Evolutionary conservation across 139 green algal species (phyloP).

Genomic region (Chlamydomonas schloesseri): DNA sequence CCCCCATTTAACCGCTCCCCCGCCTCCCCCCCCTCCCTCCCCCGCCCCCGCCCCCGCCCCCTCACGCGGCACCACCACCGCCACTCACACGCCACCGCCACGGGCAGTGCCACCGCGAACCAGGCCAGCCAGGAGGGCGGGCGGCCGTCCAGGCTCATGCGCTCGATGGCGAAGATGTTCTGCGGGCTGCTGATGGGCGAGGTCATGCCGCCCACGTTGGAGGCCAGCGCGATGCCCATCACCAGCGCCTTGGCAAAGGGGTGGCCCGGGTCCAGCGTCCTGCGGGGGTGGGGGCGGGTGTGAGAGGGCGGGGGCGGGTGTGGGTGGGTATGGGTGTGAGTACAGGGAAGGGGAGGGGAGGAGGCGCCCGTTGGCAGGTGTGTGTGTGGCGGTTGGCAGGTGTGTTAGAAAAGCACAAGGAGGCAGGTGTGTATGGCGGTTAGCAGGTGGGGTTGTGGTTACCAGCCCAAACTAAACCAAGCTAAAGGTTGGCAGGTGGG

Average conservation of each 20-base stretch:
- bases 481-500: too few relatives aligned
- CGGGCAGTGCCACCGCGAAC: slow-evolving; percentile 80
- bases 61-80: too few relatives aligned
- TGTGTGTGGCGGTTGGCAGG: not conserved
- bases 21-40: not conserved
- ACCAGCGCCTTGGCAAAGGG: slow-evolving; percentile 72
- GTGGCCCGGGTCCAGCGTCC: slow-evolving; percentile 66
- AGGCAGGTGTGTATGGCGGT: too few relatives aligned
- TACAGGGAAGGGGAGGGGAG: too few relatives aligned
- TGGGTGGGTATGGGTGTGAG: too few relatives aligned
- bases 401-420: too few relatives aligned
- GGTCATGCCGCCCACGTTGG: slow-evolving; percentile 83
- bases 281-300: not conserved
- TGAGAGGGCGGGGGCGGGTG: not conserved
- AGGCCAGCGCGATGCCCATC: slow-evolving; percentile 82
- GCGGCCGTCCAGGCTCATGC: slow-evolving; percentile 68
- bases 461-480: too few relatives aligned
- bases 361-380: too few relatives aligned
- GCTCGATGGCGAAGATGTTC: slow-evolving; percentile 88
- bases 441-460: too few relatives aligned
- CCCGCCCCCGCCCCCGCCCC: too few relatives aligned
- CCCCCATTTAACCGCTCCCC: too few relatives aligned
- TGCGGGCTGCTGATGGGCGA: slow-evolving; percentile 75
- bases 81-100: slow-evolving; percentile 56
- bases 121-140: slow-evolving; percentile 79